phyloP scores from a whole-genome alignment of 1,284 basidiomycete genomes.

The Moesziomyces aphidis region DNA sequence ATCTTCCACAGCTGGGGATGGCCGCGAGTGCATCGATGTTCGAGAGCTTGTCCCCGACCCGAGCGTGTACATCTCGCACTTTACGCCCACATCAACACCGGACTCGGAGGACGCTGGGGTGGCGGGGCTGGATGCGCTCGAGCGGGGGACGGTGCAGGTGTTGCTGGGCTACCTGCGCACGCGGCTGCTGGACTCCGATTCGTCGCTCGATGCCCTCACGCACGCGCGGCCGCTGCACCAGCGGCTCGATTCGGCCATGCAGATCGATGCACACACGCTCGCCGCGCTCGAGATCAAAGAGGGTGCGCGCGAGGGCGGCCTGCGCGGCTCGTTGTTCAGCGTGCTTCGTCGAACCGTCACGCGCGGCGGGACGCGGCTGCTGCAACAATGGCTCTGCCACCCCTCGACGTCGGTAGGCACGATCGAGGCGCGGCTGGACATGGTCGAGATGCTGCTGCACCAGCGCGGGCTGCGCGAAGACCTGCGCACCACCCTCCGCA shows the following conservation, averaged over 20 bases:
- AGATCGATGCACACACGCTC: slow-evolving; percentile 64
- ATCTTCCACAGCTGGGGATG: neutral
- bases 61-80: slow-evolving; percentile 38
- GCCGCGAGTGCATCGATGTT: slow-evolving; percentile 9
- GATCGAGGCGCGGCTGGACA: slow-evolving; percentile 51
- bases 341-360: slow-evolving; percentile 63
- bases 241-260: slow-evolving; percentile 46
- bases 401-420: slow-evolving; percentile 52
- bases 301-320: slow-evolving; percentile 42
- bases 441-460: slow-evolving; percentile 54
- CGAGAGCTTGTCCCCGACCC: slow-evolving; percentile 31
- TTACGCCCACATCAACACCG: neutral
- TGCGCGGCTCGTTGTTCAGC: slow-evolving; percentile 57
- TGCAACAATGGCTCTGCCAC: slow-evolving; percentile 60
- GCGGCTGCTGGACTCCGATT: slow-evolving; percentile 50
- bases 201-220: slow-evolving; percentile 17
- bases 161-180: slow-evolving; percentile 61
- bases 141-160: slow-evolving; percentile 40
- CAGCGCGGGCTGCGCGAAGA: slow-evolving; percentile 52
- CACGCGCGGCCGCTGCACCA: slow-evolving; percentile 13
- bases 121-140: slow-evolving; percentile 15
- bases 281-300: slow-evolving; percentile 60
- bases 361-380: slow-evolving; percentile 59
- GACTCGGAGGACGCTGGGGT: neutral
- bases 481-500: slow-evolving; percentile 36